These are phyloP conservation scores for Phytopythium cucurbitacearum DNA, from an alignment of 352 stramenopile genomes.

Conservation along the genomic window DNA sequence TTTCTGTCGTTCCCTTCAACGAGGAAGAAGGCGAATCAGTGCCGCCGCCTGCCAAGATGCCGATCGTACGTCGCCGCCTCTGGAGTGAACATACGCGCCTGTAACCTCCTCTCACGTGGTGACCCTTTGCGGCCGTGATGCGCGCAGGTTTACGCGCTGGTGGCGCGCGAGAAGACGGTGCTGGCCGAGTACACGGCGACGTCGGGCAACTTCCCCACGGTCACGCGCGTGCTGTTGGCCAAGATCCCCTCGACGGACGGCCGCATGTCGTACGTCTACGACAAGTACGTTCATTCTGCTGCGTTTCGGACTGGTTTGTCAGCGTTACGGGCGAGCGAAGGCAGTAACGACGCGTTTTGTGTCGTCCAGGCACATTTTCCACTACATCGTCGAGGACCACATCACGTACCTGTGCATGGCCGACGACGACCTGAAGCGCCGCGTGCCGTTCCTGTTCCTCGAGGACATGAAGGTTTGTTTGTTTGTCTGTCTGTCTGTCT, in stretches of 20 bases:
- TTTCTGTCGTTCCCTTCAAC: not conserved
- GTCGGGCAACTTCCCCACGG: constrained; percentile 97
- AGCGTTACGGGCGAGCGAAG: too few relatives aligned
- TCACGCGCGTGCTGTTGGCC: constrained; percentile 95
- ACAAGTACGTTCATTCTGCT: constrained; percentile 71
- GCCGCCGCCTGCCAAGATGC: constrained; percentile 18
- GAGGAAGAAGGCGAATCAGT: not conserved
- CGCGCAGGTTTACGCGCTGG: constrained; percentile 91
- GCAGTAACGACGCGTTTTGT: not conserved
- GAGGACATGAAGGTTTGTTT: constrained; percentile 92
- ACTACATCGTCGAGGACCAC: constrained; percentile 95
- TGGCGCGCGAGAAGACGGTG: constrained; percentile 97
- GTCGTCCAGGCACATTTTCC: constrained; percentile 79
- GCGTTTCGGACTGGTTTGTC: not conserved
- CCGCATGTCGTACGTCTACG: constrained; percentile 98
- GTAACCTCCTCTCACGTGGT: too few relatives aligned
- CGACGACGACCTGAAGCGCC: constrained; percentile 92
- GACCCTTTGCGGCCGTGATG: not conserved
- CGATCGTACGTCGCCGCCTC: constrained; percentile 22
- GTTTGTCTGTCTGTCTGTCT: constrained; percentile 7
- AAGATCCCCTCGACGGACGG: constrained; percentile 94
- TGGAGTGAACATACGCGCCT: too few relatives aligned
- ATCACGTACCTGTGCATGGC: constrained; percentile 99
- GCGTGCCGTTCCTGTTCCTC: constrained; percentile 97
- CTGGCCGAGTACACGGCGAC: constrained; percentile 96